phyloP scores from a whole-genome alignment of 805 yeast species.

The Wickerhamiella siamensis region DNA sequence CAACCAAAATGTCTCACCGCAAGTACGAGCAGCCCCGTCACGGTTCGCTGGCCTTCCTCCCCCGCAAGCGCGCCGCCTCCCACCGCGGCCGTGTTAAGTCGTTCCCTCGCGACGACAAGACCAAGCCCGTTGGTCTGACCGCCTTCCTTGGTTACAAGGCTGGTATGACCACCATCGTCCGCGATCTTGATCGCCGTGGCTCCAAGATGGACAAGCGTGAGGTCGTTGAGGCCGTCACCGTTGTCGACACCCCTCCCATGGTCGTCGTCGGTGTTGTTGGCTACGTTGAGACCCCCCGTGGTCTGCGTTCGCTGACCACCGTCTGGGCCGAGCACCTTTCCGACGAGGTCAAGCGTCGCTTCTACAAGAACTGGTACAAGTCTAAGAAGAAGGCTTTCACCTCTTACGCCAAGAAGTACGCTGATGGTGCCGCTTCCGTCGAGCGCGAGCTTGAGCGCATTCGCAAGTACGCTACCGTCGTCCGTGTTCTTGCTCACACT shows the following conservation, averaged over 20 bases:
- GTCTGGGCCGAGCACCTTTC: constrained; percentile 99
- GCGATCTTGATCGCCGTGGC: constrained; percentile 99
- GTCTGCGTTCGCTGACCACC: constrained; percentile 97
- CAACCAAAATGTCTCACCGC: constrained; percentile 86
- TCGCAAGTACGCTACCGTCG: constrained; percentile 94
- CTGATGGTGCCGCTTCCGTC: constrained; percentile 74
- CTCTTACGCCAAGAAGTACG: constrained; percentile 98
- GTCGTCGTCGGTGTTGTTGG: constrained; percentile 99
- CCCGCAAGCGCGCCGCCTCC: constrained; percentile 99
- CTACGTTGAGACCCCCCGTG: constrained; percentile 99
- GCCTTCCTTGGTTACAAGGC: constrained; percentile 99
- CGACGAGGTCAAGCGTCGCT: constrained; percentile 98
- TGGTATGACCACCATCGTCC: constrained; percentile 99
- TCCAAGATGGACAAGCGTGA: constrained; percentile 99
- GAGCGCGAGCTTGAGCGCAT: constrained; percentile 97
- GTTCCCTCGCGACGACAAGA: constrained; percentile 96
- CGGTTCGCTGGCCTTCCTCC: constrained; percentile 98
- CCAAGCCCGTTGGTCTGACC: constrained; percentile 96
- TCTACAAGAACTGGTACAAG: constrained; percentile 99
- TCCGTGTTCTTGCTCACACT: constrained; percentile 98
- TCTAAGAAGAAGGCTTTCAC: constrained; percentile 99
- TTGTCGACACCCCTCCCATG: constrained; percentile 97
- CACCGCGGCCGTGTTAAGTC: constrained; percentile 99
- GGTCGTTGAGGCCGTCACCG: constrained; percentile 98
- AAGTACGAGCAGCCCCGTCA: constrained; percentile 99